Percentiles rank a stretch among this genome's conserved stretches.
Conservation (phyloP, 768 basidiomycete species). For the Aureoboletus auriporus region DNA sequence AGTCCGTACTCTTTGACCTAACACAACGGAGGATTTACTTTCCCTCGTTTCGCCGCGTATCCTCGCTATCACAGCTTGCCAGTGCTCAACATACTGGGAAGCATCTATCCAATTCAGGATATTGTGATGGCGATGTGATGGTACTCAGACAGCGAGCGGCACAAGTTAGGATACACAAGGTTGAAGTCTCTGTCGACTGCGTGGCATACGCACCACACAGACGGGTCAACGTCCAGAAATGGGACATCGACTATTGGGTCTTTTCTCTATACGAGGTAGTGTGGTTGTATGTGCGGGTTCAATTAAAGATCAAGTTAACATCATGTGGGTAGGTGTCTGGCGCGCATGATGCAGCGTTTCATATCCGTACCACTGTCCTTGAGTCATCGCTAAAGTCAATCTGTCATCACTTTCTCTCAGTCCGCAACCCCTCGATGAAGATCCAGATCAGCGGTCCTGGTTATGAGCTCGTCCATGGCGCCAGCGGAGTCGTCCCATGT, state of each 20-base stretch:
- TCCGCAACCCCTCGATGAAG: slow-evolving; percentile 48
- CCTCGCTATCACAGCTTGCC: slow-evolving; percentile 70
- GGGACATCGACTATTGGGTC: slow-evolving; percentile 73
- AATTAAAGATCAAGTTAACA: too few relatives aligned
- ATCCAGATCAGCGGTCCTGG: slow-evolving; percentile 72
- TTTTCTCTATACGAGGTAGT: slow-evolving; percentile 75
- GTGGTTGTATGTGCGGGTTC: neutral
- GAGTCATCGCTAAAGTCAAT: slow-evolving; percentile 50
- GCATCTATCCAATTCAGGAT: slow-evolving; percentile 57
- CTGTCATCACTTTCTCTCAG: slow-evolving; percentile 66
- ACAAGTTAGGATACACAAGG: slow-evolving; percentile 49
- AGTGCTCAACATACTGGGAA: slow-evolving; percentile 75
- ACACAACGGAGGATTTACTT: slow-evolving; percentile 50
- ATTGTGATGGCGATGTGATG: slow-evolving; percentile 50
- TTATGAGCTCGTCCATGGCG: slow-evolving; percentile 64
- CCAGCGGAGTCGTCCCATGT: slow-evolving; percentile 59
- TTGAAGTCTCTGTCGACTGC: slow-evolving; percentile 71
- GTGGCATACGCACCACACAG: slow-evolving; percentile 79
- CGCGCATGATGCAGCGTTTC: slow-evolving; percentile 65
- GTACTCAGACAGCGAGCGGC: slow-evolving; percentile 47
- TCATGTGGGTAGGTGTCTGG: slow-evolving; percentile 58
- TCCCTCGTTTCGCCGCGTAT: slow-evolving; percentile 61
- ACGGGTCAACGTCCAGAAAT: slow-evolving; percentile 63
- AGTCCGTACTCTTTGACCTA: slow-evolving; percentile 68
- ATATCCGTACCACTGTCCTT: slow-evolving; percentile 50